A percentile compares a stretch with the other conserved stretches of the same genome.
These are phyloP conservation scores for Xylaria sp. DNA, from an alignment of 2,329 filamentous ascomycete genomes.

Conservation along the genomic window DNA sequence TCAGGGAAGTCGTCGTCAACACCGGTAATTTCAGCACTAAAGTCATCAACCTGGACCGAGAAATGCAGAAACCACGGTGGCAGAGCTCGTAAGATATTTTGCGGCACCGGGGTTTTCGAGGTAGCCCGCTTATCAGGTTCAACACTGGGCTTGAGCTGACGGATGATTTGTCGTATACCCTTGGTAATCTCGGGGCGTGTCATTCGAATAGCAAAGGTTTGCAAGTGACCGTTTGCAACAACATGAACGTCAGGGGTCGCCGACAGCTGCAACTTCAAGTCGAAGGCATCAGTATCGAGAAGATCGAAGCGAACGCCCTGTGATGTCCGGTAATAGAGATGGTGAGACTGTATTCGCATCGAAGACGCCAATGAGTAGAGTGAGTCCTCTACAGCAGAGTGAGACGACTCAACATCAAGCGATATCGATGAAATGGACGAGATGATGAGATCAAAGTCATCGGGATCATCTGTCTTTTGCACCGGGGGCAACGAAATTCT, in stretches of 20 bases:
- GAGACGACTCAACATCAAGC: conserved; percentile 90
- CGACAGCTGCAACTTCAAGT: conserved; percentile 78
- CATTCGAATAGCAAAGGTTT: conserved; percentile 85
- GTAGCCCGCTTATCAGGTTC: conserved; percentile 54
- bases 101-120: conserved; percentile 46
- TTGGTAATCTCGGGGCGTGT: conserved; percentile 88
- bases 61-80: conserved; percentile 82
- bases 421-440: conserved; percentile 92
- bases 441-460: conserved; percentile 92
- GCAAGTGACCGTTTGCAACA: conserved; percentile 69
- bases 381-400: conserved; percentile 74
- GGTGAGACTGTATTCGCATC: conserved; percentile 76
- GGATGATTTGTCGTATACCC: conserved; percentile 84
- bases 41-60: conserved; percentile 79
- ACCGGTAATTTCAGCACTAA: conserved; percentile 86
- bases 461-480: conserved; percentile 56
- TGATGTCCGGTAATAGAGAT: conserved; percentile 90
- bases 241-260: conserved; percentile 83
- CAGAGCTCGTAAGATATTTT: conserved; percentile 69
- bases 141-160: conserved; percentile 69
- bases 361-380: conserved; percentile 84
- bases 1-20: conserved; percentile 78
- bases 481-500: conserved; percentile 82
- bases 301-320: conserved; percentile 79
- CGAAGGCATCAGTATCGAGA: conserved; percentile 79